Conservation (phyloP, 1,284 basidiomycete species). For the Ceratobasidium sp. region DNA sequence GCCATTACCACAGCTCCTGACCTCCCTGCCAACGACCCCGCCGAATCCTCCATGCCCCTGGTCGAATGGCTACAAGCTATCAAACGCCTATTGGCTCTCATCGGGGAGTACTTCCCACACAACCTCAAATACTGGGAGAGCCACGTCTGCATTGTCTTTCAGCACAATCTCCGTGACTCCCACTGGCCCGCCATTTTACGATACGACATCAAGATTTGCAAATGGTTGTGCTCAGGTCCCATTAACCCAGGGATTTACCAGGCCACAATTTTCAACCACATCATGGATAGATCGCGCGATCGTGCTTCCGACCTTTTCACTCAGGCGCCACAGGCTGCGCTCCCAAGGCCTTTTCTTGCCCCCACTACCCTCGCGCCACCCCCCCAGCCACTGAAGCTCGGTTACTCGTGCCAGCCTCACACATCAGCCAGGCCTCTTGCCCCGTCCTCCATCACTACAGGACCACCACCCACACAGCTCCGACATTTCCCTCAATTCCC, state of each 20-base stretch:
- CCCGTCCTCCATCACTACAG: not conserved
- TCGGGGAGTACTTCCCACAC: not conserved
- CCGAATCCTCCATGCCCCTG: no score
- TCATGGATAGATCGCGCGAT: not conserved
- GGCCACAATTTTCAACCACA: not conserved
- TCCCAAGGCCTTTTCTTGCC: no score
- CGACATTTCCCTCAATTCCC: constrained; percentile 14
- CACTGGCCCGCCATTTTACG: not conserved
- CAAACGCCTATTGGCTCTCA: not conserved
- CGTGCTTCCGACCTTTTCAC: not conserved
- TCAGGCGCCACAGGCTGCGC: not conserved
- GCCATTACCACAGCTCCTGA: no score
- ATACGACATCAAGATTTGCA: not conserved
- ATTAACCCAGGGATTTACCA: not conserved
- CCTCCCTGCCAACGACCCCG: no score
- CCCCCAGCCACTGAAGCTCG: no score
- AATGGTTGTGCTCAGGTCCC: not conserved
- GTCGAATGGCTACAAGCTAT: not conserved
- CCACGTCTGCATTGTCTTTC: not conserved
- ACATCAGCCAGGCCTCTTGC: no score
- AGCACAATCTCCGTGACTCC: not conserved
- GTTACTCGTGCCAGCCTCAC: no score
- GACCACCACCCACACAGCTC: constrained; percentile 42
- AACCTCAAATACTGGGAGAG: not conserved
- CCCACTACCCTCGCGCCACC: no score